Conservation (phyloP, 176 grass and related monocot species). For the Avena eriantha region DNA sequence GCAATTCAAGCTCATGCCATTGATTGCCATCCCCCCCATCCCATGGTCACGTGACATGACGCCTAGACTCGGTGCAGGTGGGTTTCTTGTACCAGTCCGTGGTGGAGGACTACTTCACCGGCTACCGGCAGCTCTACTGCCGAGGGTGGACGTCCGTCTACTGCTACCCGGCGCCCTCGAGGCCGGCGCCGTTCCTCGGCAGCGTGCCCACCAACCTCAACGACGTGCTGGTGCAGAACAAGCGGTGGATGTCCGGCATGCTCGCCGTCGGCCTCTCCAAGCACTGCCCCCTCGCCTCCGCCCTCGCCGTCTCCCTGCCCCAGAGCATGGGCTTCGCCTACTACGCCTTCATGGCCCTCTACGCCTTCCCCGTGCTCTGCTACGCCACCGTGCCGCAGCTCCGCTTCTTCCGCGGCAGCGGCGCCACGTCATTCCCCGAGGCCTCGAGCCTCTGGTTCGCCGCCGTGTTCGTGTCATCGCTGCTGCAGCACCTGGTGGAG, state of each 20-base stretch:
- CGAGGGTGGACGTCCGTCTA: conserved; percentile 69
- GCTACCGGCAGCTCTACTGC: conserved; percentile 60
- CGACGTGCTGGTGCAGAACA: conserved; percentile 68
- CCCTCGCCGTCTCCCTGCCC: conserved; percentile 41
- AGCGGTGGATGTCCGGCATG: conserved; percentile 66
- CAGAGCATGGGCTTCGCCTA: conserved; percentile 54
- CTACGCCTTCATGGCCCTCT: conserved; percentile 39
- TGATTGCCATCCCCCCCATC: too few species aligned
- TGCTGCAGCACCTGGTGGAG: conserved; percentile 55
- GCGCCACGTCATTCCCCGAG: conserved; percentile 45
- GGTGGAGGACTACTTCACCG: conserved; percentile 77
- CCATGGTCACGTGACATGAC: too few species aligned
- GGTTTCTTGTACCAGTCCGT: conserved; percentile 72
- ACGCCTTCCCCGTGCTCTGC: conserved; percentile 54
- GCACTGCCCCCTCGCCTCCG: conserved; percentile 53
- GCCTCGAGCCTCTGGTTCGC: conserved; percentile 28
- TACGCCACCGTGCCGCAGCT: conserved; percentile 64
- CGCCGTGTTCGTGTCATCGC: conserved; percentile 42
- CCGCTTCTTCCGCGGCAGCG: conserved; percentile 46
- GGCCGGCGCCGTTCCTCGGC: conserved; percentile 58
- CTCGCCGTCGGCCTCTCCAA: conserved; percentile 60
- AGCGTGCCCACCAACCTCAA: conserved; percentile 60
- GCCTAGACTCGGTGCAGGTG: too few species aligned
- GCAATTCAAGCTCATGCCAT: too few species aligned
- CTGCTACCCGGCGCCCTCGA: conserved; percentile 40